Percentiles rank a stretch among this genome's conserved stretches.
These are phyloP conservation scores for Lyophyllum semitale DNA, from an alignment of 768 basidiomycete genomes.

Conservation along the genomic window DNA sequence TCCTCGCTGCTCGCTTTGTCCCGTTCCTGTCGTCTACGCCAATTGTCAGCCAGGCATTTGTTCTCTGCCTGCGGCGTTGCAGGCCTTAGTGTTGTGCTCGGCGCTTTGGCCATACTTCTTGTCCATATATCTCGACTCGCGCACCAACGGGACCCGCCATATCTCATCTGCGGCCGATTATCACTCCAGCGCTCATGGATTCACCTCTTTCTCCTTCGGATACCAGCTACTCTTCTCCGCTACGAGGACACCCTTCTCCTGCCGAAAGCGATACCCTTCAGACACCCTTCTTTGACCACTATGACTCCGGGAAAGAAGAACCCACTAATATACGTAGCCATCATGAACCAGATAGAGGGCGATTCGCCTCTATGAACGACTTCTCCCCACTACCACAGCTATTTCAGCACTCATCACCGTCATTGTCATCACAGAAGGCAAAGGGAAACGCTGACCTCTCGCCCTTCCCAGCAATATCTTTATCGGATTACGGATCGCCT, in stretches of 20 bases:
- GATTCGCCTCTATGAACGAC: constrained; percentile 5
- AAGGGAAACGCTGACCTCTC: constrained; percentile 4
- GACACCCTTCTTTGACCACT: constrained; percentile 38
- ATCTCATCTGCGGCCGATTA: constrained; percentile 20
- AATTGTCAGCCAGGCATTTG: constrained; percentile 14
- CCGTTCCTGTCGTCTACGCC: constrained; percentile 9
- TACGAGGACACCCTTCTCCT: constrained; percentile 29
- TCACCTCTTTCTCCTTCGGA: constrained; percentile 33
- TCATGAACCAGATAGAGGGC: background rate
- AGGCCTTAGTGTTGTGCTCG: constrained; percentile 1
- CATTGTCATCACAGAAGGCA: constrained; percentile 3
- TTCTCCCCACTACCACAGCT: constrained; percentile 6
- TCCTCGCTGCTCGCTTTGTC: constrained; percentile 16
- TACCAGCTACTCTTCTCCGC: constrained; percentile 27
- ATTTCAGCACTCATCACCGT: constrained; percentile 7
- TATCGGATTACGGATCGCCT: constrained; percentile 14
- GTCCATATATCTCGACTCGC: constrained; percentile 14
- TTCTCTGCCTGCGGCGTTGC: constrained; percentile 14
- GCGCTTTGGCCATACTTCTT: constrained; percentile 20
- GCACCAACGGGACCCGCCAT: constrained; percentile 20
- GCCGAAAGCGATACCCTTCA: constrained; percentile 43
- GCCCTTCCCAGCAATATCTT: constrained; percentile 9
- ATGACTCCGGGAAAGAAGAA: constrained; percentile 7
- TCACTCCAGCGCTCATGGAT: constrained; percentile 26
- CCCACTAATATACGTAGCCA: background rate